phyloP scores from a whole-genome alignment of 2,329 filamentous ascomycete genomes.

The Rutstroemia sydowiana region DNA sequence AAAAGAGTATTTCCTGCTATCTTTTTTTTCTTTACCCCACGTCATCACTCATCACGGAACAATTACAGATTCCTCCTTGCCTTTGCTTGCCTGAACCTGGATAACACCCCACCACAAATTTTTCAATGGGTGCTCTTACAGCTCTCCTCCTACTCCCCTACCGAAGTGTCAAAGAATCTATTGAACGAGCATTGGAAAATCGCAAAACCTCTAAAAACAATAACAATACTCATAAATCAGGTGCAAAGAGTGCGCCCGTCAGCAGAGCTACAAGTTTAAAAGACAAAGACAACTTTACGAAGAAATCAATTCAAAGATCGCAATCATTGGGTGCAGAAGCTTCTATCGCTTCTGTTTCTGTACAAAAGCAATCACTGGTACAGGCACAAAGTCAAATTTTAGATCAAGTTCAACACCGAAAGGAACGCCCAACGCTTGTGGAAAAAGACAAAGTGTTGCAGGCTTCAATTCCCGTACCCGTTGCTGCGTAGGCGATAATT shows the following conservation, averaged over 20 bases:
- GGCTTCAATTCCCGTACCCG: background rate
- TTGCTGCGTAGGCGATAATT: background rate
- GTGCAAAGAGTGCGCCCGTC: background rate
- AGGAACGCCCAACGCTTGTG: background rate
- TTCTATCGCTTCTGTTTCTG: background rate
- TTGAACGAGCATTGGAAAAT: background rate
- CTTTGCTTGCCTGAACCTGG: background rate
- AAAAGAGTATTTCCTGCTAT: no score
- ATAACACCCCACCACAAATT: background rate
- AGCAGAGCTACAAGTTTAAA: background rate
- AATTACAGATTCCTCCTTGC: background rate
- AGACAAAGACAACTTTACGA: background rate
- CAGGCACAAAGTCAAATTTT: background rate
- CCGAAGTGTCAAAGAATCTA: slow-evolving; percentile 11
- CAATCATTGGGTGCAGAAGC: slow-evolving; percentile 7
- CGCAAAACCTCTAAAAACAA: background rate
- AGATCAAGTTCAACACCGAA: background rate
- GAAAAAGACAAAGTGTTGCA: background rate
- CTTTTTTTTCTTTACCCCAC: slow-evolving; percentile 3
- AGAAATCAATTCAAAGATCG: background rate
- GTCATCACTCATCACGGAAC: slow-evolving; percentile 1
- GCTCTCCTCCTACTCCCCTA: slow-evolving; percentile 13
- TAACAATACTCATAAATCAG: background rate
- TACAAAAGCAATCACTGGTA: background rate
- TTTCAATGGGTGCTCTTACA: slow-evolving; percentile 20